Percentiles rank a stretch among this genome's conserved stretches.
Evolutionary conservation across 805 yeast genomes (phyloP).

Genomic region (Saturnispora halmiae): DNA sequence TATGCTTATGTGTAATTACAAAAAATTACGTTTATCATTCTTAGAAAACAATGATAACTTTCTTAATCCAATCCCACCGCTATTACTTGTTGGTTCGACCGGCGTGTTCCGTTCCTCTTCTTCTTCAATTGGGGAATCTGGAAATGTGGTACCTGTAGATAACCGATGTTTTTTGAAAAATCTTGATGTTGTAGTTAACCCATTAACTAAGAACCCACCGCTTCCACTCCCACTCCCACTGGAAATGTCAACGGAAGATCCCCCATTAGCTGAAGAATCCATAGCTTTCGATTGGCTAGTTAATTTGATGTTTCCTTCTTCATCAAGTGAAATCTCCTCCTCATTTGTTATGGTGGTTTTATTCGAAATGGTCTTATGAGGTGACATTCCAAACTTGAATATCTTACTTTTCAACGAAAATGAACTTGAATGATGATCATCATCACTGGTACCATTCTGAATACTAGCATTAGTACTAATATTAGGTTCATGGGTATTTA

Average conservation of each 20-base stretch:
- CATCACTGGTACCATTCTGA: neutral
- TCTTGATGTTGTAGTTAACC: conserved; percentile 6
- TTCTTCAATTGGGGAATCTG: conserved; percentile 4
- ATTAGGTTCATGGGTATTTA: conserved; percentile 6
- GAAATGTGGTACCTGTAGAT: conserved; percentile 8
- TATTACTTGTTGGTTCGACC: neutral
- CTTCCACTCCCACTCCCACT: conserved; percentile 11
- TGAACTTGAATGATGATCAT: conserved; percentile 24
- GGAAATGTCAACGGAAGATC: neutral
- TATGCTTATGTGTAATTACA: neutral
- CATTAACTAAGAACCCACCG: conserved; percentile 5
- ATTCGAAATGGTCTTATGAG: conserved; percentile 23
- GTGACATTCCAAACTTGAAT: conserved; percentile 31
- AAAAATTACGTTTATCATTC: conserved; percentile 16
- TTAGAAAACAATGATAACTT: conserved; percentile 27
- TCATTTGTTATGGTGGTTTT: conserved; percentile 13
- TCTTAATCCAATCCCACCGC: conserved; percentile 23
- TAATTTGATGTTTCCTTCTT: no score
- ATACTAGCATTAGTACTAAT: neutral
- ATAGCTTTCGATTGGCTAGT: conserved; percentile 3
- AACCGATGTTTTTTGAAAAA: conserved; percentile 7
- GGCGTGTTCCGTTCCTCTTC: neutral
- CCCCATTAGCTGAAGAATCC: neutral
- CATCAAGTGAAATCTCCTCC: conserved; percentile 7
- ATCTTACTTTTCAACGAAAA: conserved; percentile 31